Evolutionary conservation across 192 early-diverging fungal species (phyloP).

Genomic region (Chytriomyces sp.): DNA sequence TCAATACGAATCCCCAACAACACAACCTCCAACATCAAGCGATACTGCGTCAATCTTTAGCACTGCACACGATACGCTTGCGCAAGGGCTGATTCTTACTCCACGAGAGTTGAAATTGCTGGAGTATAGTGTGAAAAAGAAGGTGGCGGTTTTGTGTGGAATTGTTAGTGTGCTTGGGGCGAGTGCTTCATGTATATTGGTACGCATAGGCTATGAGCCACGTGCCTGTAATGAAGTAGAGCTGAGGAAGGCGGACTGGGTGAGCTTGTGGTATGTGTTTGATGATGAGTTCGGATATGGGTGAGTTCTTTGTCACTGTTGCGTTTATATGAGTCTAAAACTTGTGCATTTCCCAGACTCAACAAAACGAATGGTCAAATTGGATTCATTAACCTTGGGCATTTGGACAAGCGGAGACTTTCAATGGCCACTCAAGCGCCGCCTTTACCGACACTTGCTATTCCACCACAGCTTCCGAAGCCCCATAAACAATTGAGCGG

Average conservation of each 20-base stretch:
- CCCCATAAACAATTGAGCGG: no score
- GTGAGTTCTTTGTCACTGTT: background rate
- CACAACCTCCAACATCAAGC: background rate
- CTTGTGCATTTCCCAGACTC: background rate
- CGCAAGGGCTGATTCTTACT: conserved; percentile 25
- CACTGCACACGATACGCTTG: conserved; percentile 4
- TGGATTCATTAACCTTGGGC: conserved; percentile 32
- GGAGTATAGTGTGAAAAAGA: conserved; percentile 11
- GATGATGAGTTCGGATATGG: conserved; percentile 38
- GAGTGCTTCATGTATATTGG: conserved; percentile 13
- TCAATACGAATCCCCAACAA: conserved; percentile 2
- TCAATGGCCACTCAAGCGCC: conserved; percentile 21
- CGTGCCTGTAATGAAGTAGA: conserved; percentile 36
- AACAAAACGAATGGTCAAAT: conserved; percentile 25
- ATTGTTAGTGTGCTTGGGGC: conserved; percentile 12
- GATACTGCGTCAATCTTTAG: background rate
- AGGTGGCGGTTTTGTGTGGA: conserved; percentile 12
- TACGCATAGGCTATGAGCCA: conserved; percentile 30
- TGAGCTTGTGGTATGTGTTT: conserved; percentile 25
- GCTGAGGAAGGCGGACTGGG: conserved; percentile 15
- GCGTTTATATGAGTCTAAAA: background rate
- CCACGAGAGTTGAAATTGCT: conserved; percentile 10
- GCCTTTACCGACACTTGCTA: conserved; percentile 10
- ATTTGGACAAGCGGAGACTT: conserved; percentile 29
- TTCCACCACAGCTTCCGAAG: background rate